Conservation (phyloP, 2,329 filamentous ascomycete genomes). For the Phaeosphaeriaceae sp. region DNA sequence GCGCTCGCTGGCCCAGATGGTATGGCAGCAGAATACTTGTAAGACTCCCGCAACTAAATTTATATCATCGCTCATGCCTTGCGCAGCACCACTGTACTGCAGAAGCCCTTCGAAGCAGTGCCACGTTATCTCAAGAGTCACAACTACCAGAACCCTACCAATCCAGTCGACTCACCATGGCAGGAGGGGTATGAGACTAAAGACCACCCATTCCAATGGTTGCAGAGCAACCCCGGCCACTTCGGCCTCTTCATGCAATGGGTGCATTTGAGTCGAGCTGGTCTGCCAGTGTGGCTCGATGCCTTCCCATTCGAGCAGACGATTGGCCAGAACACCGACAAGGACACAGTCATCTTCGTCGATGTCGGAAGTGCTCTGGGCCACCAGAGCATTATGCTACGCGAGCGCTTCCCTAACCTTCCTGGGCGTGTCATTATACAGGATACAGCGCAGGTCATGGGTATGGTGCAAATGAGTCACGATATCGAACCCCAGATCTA, state of each 20-base stretch:
- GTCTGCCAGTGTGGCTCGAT: background rate
- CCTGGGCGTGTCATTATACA: slow-evolving; percentile 50
- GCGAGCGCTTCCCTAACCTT: slow-evolving; percentile 40
- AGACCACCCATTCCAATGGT: background rate
- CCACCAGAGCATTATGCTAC: slow-evolving; percentile 47
- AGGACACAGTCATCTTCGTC: slow-evolving; percentile 41
- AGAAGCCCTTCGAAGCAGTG: background rate
- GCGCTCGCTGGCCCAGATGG: background rate
- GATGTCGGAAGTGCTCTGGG: slow-evolving; percentile 53
- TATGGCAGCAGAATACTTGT: background rate
- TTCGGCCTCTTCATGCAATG: background rate
- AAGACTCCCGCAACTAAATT: background rate
- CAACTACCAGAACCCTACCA: background rate
- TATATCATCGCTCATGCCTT: background rate
- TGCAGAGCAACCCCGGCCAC: background rate
- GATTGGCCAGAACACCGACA: background rate
- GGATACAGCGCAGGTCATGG: slow-evolving; percentile 45
- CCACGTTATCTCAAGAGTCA: background rate
- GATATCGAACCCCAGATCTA: slow-evolving; percentile 39
- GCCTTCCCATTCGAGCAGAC: background rate
- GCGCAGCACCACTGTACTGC: background rate
- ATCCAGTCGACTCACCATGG: background rate
- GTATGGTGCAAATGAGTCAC: slow-evolving; percentile 24
- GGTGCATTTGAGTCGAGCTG: background rate
- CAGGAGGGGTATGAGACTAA: background rate